These are phyloP conservation scores for Jatropha multifida DNA, from an alignment of 441 rosid species.

Conservation along the genomic window DNA sequence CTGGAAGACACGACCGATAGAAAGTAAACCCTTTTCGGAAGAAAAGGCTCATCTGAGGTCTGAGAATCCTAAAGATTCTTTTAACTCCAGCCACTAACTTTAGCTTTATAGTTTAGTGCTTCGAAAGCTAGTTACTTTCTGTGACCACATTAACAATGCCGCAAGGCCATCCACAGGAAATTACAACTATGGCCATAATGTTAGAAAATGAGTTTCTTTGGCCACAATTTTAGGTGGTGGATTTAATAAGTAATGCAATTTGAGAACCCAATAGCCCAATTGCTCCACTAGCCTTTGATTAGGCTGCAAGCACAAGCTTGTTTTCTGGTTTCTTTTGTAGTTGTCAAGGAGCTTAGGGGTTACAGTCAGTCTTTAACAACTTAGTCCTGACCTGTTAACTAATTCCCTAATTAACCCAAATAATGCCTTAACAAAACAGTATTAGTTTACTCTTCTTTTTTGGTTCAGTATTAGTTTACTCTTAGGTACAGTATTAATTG, in stretches of 20 bases:
- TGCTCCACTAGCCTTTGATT: neutral
- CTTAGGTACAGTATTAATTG: too few species aligned
- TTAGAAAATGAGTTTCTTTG: neutral
- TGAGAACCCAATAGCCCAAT: neutral
- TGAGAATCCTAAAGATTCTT: neutral
- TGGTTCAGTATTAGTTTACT: too few species aligned
- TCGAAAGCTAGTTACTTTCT: neutral
- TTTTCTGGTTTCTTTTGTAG: neutral
- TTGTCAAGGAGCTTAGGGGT: neutral
- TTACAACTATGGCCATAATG: neutral
- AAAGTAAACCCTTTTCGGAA: slow-evolving; percentile 13
- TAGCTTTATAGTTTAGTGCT: neutral
- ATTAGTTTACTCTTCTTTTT: too few species aligned
- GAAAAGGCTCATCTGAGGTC: neutral
- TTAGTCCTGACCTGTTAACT: neutral
- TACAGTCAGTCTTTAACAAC: neutral
- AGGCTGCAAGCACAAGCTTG: neutral
- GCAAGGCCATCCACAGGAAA: neutral
- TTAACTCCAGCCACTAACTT: neutral
- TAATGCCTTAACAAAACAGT: neutral
- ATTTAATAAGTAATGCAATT: neutral
- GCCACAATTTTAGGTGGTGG: neutral
- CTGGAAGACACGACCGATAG: neutral
- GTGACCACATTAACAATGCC: neutral
- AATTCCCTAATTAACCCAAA: neutral